Percentiles rank a stretch among this genome's conserved stretches.
Conservation (phyloP, 192 early-diverging fungal genomes). For the Coemansia sp. region DNA sequence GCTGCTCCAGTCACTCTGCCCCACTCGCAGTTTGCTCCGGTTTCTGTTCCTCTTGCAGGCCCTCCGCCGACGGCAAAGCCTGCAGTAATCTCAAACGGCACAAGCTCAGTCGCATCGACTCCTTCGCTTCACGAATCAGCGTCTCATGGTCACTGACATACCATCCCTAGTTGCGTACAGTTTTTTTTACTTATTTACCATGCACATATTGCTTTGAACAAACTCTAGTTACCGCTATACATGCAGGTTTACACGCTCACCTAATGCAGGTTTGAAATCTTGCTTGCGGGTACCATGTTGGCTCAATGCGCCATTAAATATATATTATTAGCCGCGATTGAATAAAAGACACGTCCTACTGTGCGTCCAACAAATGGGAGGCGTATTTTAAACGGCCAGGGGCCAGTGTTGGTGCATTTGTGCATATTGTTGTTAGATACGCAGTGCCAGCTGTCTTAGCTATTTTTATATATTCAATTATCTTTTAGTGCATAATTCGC, state of each 20-base stretch:
- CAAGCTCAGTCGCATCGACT: not conserved
- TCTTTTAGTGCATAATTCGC: not conserved
- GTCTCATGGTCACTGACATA: not conserved
- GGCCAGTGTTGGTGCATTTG: too few species aligned
- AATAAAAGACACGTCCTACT: not conserved
- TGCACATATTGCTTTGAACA: not conserved
- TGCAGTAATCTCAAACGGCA: slow-evolving; percentile 5
- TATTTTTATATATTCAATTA: not conserved
- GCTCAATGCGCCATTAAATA: not conserved
- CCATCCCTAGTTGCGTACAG: not conserved
- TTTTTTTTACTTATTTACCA: not conserved
- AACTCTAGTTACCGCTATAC: not conserved
- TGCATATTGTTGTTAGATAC: not conserved
- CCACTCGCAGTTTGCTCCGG: slow-evolving; percentile 1
- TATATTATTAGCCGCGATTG: not conserved
- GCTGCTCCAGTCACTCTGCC: slow-evolving; percentile 18
- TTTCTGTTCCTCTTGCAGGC: not conserved
- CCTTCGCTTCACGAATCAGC: not conserved
- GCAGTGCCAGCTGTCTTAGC: not conserved
- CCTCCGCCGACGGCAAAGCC: slow-evolving; percentile 17
- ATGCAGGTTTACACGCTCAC: not conserved
- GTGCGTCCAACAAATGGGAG: not conserved
- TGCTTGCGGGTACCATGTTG: not conserved
- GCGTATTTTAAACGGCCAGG: not conserved
- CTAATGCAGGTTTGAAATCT: not conserved